These are phyloP conservation scores for Trichosanthes truncata DNA, from an alignment of 306 rosid genomes.

Conservation along the genomic window DNA sequence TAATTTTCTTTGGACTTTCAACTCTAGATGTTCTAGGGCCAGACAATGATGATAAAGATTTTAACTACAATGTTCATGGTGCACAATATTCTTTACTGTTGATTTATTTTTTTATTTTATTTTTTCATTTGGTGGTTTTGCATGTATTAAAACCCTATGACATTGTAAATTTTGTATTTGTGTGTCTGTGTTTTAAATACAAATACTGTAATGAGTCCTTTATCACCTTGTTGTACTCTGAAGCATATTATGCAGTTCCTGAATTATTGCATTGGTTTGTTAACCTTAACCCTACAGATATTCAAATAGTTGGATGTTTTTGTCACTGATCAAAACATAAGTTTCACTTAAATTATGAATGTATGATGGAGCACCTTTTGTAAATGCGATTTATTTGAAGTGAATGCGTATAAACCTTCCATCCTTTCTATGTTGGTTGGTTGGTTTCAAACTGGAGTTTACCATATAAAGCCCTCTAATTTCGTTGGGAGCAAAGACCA, in stretches of 20 bases:
- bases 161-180: too few relatives aligned
- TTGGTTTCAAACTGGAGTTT: neutral
- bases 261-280: neutral
- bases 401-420: neutral
- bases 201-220: neutral
- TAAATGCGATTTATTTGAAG: neutral
- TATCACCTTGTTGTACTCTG: neutral
- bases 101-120: too few relatives aligned
- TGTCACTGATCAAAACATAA: neutral
- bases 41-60: too few relatives aligned
- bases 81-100: too few relatives aligned
- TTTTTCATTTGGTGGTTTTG: too few relatives aligned
- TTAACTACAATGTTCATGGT: too few relatives aligned
- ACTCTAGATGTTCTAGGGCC: neutral
- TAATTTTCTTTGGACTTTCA: neutral
- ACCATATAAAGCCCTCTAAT: neutral
- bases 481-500: too few relatives aligned
- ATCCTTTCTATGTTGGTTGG: neutral
- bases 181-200: too few relatives aligned
- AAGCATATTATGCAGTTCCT: neutral
- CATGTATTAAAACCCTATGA: too few relatives aligned
- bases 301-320: neutral
- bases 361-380: neutral
- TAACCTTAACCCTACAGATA: neutral
- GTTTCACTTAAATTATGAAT: neutral